Conservation (phyloP, 2,329 filamentous ascomycete genomes). For the Volutella citrinella region DNA sequence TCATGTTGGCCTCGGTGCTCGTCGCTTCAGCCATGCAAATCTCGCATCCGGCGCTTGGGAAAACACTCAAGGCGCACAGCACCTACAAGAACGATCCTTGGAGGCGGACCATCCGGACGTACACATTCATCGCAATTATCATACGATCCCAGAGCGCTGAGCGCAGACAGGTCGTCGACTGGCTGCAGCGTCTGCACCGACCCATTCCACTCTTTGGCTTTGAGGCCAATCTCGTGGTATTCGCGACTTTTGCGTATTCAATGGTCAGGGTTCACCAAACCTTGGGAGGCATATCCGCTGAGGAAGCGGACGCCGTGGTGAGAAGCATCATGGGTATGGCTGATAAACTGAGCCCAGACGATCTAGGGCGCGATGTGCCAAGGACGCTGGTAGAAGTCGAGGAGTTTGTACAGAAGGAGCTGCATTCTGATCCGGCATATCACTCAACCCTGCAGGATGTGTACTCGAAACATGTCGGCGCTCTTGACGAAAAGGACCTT, state of each 20-base stretch:
- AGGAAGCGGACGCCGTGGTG: slow-evolving; percentile 1
- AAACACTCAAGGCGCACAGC: slow-evolving; percentile 4
- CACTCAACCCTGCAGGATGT: background rate
- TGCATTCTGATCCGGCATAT: background rate
- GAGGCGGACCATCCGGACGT: slow-evolving; percentile 5
- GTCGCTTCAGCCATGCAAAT: slow-evolving; percentile 6
- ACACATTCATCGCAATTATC: slow-evolving; percentile 7
- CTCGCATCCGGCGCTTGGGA: slow-evolving; percentile 3
- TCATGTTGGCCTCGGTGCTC: slow-evolving; percentile 4
- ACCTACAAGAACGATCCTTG: slow-evolving; percentile 6
- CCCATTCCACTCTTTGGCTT: slow-evolving; percentile 6
- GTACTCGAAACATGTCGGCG: background rate
- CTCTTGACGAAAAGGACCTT: background rate
- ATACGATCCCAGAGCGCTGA: slow-evolving; percentile 6
- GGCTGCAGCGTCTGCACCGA: slow-evolving; percentile 6
- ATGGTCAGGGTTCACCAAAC: slow-evolving; percentile 4
- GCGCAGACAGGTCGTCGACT: slow-evolving; percentile 4
- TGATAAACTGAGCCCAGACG: slow-evolving; percentile 4
- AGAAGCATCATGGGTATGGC: slow-evolving; percentile 6
- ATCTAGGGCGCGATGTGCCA: slow-evolving; percentile 4
- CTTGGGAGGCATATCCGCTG: background rate
- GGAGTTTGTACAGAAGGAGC: slow-evolving; percentile 1
- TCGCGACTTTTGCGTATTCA: slow-evolving; percentile 6
- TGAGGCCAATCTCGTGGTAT: slow-evolving; percentile 6
- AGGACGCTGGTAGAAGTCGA: slow-evolving; percentile 2